These are phyloP conservation scores for Pilaira anomala DNA, from an alignment of 192 early-diverging fungal genomes.

Conservation along the genomic window DNA sequence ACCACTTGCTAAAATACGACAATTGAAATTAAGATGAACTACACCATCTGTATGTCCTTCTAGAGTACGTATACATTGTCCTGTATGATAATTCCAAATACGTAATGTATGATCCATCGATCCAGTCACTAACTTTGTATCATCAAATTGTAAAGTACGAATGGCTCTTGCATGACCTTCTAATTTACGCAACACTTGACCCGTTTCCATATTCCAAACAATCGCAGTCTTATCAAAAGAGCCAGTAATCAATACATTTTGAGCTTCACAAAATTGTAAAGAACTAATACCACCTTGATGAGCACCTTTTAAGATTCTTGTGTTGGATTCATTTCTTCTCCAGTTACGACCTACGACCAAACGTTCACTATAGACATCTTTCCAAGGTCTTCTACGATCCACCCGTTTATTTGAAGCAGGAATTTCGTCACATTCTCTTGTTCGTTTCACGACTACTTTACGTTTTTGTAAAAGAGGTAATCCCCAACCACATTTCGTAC, in stretches of 20 bases:
- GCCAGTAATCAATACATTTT: conserved; percentile 73
- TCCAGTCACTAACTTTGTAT: conserved; percentile 86
- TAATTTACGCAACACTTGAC: conserved; percentile 68
- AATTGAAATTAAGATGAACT: conserved; percentile 76
- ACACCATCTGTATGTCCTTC: conserved; percentile 77
- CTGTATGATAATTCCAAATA: conserved; percentile 91
- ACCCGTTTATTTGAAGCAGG: background rate
- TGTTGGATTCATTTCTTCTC: conserved; percentile 70
- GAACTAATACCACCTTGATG: conserved; percentile 86
- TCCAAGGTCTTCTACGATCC: conserved; percentile 76
- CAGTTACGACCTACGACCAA: conserved; percentile 92
- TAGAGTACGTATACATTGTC: conserved; percentile 81
- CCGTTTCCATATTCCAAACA: conserved; percentile 84
- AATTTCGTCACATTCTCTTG: background rate
- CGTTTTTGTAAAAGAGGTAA: conserved; percentile 73
- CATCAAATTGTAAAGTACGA: conserved; percentile 89
- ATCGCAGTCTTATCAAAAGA: conserved; percentile 82
- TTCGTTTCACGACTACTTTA: conserved; percentile 14
- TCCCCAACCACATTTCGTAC: conserved; percentile 95
- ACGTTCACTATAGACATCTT: conserved; percentile 92
- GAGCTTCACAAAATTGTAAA: conserved; percentile 77
- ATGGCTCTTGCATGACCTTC: conserved; percentile 83
- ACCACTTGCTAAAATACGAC: conserved; percentile 77
- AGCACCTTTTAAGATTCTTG: conserved; percentile 52
- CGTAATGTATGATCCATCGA: conserved; percentile 88